Evolutionary conservation across 1,139 yeast genomes (phyloP).

Genomic region (Hyphopichia wangnamkhiaoensis): DNA sequence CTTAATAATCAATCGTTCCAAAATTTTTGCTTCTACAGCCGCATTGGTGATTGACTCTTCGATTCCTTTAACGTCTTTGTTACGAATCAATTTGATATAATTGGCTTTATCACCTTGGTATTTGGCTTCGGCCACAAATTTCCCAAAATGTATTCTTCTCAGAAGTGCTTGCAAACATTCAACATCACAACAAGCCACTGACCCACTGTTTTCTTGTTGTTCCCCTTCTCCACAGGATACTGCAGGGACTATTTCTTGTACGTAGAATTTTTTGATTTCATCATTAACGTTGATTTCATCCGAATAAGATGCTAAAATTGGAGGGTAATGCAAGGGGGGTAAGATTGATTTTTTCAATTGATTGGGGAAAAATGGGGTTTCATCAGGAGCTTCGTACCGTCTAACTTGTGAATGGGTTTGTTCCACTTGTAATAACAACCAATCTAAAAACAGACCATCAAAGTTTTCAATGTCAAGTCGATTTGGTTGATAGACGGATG

Average conservation of each 20-base stretch:
- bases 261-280: conserved; percentile 67
- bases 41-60: conserved; percentile 81
- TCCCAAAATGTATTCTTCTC: conserved; percentile 95
- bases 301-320: conserved; percentile 70
- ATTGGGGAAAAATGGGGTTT: conserved; percentile 84
- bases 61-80: conserved; percentile 69
- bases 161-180: conserved; percentile 85
- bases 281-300: conserved; percentile 75
- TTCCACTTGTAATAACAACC: conserved; percentile 79
- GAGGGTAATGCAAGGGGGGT: conserved; percentile 80
- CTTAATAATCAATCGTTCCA: conserved; percentile 74
- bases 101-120: conserved; percentile 66
- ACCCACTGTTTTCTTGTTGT: conserved; percentile 83
- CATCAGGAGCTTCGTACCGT: conserved; percentile 94
- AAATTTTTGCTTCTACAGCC: conserved; percentile 81
- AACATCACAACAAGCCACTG: conserved; percentile 82
- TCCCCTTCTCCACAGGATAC: conserved; percentile 72
- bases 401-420: conserved; percentile 80
- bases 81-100: conserved; percentile 65
- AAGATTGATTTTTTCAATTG: conserved; percentile 65
- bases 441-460: conserved; percentile 82
- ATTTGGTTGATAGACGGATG: conserved; percentile 66
- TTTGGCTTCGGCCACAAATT: conserved; percentile 95
- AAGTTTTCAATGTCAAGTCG: conserved; percentile 65
- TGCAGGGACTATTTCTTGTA: conserved; percentile 69